phyloP scores from a whole-genome alignment of 2,329 filamentous ascomycete genomes.

The Arthrobotrys iridis region DNA sequence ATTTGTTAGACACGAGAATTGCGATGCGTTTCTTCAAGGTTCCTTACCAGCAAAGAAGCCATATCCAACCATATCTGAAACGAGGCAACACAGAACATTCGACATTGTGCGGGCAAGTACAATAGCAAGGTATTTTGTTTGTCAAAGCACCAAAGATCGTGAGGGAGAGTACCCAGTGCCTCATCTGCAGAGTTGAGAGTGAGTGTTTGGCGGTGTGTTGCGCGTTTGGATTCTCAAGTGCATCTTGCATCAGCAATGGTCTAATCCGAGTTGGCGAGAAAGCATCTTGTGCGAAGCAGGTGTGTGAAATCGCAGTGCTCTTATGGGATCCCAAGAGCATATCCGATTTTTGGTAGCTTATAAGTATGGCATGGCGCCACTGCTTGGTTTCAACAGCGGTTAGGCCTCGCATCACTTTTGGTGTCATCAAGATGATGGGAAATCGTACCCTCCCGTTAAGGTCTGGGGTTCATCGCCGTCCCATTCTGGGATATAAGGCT shows the following conservation, averaged over 20 bases:
- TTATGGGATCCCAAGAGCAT: background rate
- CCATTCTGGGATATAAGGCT: slow-evolving; percentile 53
- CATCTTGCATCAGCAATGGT: slow-evolving; percentile 32
- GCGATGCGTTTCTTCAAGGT: no score
- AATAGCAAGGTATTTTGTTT: background rate
- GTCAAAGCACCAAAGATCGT: background rate
- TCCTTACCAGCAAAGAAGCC: no score
- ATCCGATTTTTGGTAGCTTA: slow-evolving; percentile 10
- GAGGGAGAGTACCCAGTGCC: slow-evolving; percentile 11
- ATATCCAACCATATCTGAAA: no score
- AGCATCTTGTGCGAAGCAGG: background rate
- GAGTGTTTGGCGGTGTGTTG: background rate
- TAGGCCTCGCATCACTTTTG: background rate
- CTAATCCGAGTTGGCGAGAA: background rate
- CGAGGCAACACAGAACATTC: no score
- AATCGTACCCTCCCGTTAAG: slow-evolving; percentile 43
- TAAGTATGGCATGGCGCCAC: slow-evolving; percentile 48
- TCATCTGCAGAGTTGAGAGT: slow-evolving; percentile 31
- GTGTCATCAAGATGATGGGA: background rate
- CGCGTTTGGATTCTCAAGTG: background rate
- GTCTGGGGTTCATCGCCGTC: slow-evolving; percentile 50
- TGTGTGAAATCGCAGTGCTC: background rate
- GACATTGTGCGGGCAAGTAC: background rate
- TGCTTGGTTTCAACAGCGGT: background rate
- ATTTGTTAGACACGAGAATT: no score